These are phyloP conservation scores for Collybia sp. DNA, from an alignment of 768 basidiomycete genomes.

Conservation along the genomic window DNA sequence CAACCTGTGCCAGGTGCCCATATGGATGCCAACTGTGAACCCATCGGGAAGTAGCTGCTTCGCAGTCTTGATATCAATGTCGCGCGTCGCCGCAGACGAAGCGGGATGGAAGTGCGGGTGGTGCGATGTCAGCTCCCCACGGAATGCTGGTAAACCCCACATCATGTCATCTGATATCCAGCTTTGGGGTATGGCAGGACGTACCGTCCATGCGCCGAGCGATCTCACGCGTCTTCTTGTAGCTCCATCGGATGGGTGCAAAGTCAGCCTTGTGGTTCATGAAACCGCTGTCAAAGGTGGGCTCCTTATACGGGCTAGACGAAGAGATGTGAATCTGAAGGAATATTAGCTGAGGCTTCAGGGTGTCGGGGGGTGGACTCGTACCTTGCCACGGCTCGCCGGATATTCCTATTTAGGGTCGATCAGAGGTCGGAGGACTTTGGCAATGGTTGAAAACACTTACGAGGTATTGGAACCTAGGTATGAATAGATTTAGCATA, in stretches of 20 bases:
- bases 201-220: slow-evolving; percentile 68
- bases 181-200: slow-evolving; percentile 1
- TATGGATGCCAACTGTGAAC: slow-evolving; percentile 68
- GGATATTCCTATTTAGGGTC: slow-evolving; percentile 50
- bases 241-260: slow-evolving; percentile 72
- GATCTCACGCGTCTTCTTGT: slow-evolving; percentile 72
- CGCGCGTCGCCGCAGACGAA: slow-evolving; percentile 51
- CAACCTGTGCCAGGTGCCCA: slow-evolving; percentile 60
- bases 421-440: not conserved
- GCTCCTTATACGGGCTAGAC: slow-evolving; percentile 55
- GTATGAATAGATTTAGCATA: not conserved
- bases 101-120: slow-evolving; percentile 74
- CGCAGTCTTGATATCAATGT: slow-evolving; percentile 67
- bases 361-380: not conserved
- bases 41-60: slow-evolving; percentile 55
- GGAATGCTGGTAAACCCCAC: slow-evolving; percentile 41
- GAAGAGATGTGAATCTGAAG: slow-evolving; percentile 57
- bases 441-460: slow-evolving; percentile 4
- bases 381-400: slow-evolving; percentile 66
- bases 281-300: slow-evolving; percentile 70
- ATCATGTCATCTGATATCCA: not conserved
- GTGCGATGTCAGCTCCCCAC: slow-evolving; percentile 68
- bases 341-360: not conserved
- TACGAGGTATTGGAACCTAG: slow-evolving; percentile 61
- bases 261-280: slow-evolving; percentile 79